Percentiles rank a stretch among this genome's conserved stretches.
These are phyloP conservation scores for Musa acuminata DNA, from an alignment of 176 grass and related monocot genomes.

Conservation along the genomic window DNA sequence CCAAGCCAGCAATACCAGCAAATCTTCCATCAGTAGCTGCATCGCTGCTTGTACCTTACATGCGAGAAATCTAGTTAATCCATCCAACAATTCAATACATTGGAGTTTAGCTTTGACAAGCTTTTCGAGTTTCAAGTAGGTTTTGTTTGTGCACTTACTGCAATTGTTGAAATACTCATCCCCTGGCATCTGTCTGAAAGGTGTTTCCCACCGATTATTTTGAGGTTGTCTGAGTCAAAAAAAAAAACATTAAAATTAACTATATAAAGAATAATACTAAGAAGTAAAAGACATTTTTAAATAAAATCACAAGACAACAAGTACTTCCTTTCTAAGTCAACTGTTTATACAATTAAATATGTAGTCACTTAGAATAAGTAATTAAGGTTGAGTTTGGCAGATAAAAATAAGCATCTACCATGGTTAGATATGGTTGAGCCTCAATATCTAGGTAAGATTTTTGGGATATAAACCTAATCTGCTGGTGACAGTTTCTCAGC, in stretches of 20 bases:
- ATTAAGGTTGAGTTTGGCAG: too few relatives aligned
- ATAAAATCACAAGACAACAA: too few relatives aligned
- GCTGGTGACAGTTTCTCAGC: too few relatives aligned
- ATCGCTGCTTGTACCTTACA: slow-evolving; percentile 66
- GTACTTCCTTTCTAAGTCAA: too few relatives aligned
- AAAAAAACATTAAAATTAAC: slow-evolving; percentile 12
- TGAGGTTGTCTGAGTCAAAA: slow-evolving; percentile 56
- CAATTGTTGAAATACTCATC: slow-evolving; percentile 65
- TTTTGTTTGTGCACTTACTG: slow-evolving; percentile 29
- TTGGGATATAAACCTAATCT: too few relatives aligned
- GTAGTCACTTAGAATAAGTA: too few relatives aligned
- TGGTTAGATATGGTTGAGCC: too few relatives aligned
- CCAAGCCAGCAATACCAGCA: slow-evolving; percentile 43
- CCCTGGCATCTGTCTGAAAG: slow-evolving; percentile 71
- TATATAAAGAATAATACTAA: slow-evolving; percentile 11
- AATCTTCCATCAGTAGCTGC: slow-evolving; percentile 53
- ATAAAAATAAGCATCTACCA: too few relatives aligned
- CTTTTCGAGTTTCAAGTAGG: slow-evolving; percentile 6
- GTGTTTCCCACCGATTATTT: slow-evolving; percentile 78
- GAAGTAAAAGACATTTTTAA: slow-evolving; percentile 12
- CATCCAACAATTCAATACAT: slow-evolving; percentile 16
- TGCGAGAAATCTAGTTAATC: slow-evolving; percentile 30
- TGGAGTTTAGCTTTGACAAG: slow-evolving; percentile 14
- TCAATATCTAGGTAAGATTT: too few relatives aligned
- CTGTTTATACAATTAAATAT: too few relatives aligned